A percentile compares a stretch with the other conserved stretches of the same genome.
These are phyloP conservation scores for Tillandsia fasciculata DNA, from an alignment of 176 grass and related monocot species.

Conservation along the genomic window DNA sequence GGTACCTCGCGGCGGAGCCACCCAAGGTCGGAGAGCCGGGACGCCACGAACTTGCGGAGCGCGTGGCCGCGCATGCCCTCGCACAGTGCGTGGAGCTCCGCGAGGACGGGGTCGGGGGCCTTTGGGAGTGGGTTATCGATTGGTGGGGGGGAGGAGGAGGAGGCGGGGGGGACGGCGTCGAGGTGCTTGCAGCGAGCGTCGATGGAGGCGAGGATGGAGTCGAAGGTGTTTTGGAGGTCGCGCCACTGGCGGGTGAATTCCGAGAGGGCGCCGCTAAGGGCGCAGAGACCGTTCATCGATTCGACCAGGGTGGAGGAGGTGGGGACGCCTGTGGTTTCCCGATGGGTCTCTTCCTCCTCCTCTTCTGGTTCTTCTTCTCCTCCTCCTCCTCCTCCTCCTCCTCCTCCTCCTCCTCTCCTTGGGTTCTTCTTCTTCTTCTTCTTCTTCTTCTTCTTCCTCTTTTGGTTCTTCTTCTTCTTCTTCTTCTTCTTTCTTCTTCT, in stretches of 20 bases:
- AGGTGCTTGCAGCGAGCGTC: constrained; percentile 6
- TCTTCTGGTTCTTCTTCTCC: constrained; percentile 34
- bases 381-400: constrained; percentile 43
- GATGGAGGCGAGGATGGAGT: constrained; percentile 34
- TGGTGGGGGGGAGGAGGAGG: background rate
- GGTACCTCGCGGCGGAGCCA: constrained; percentile 36
- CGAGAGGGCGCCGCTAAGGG: constrained; percentile 22
- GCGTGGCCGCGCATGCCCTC: constrained; percentile 20
- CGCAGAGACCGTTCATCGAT: constrained; percentile 17
- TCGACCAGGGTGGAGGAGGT: background rate
- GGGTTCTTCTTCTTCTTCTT: constrained; percentile 7
- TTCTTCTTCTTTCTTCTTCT: constrained; percentile 25
- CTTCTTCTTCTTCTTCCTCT: constrained; percentile 3
- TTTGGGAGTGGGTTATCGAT: background rate
- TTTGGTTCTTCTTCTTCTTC: constrained; percentile 10
- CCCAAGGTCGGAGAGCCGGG: constrained; percentile 18
- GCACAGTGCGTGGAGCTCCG: constrained; percentile 22
- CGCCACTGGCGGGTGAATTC: constrained; percentile 46
- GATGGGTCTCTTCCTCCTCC: constrained; percentile 25
- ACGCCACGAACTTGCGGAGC: constrained; percentile 32
- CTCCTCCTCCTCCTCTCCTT: constrained; percentile 45
- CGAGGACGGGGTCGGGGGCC: constrained; percentile 1
- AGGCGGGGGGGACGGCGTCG: background rate
- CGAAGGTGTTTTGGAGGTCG: constrained; percentile 18
- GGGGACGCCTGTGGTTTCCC: constrained; percentile 7